Percentiles rank a stretch among this genome's conserved stretches.
Conservation (phyloP, 306 rosid genomes). For the Alnus glutinosa region DNA sequence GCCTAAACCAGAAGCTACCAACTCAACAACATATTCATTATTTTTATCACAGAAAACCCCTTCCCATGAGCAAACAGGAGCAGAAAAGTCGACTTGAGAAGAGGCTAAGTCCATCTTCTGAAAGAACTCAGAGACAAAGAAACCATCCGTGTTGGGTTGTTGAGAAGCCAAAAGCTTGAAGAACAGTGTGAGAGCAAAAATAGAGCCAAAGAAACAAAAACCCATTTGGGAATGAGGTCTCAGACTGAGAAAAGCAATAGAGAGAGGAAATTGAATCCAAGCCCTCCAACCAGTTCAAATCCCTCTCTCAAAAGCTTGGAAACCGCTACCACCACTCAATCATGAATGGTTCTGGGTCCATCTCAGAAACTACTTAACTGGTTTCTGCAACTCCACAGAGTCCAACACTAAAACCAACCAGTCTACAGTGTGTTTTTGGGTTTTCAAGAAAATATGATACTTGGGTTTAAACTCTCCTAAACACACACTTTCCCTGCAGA, state of each 20-base stretch:
- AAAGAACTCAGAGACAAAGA: slow-evolving; percentile 67
- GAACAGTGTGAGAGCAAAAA: slow-evolving; percentile 60
- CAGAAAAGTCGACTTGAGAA: slow-evolving; percentile 56
- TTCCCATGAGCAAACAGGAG: slow-evolving; percentile 76
- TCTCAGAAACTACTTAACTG: slow-evolving; percentile 29
- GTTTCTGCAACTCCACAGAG: slow-evolving; percentile 37
- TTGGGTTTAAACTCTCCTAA: slow-evolving; percentile 13
- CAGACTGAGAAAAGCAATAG: slow-evolving; percentile 23
- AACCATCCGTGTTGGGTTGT: slow-evolving; percentile 84
- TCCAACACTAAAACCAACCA: slow-evolving; percentile 4
- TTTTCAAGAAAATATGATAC: neutral
- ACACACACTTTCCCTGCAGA: slow-evolving; percentile 23
- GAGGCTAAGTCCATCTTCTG: slow-evolving; percentile 50
- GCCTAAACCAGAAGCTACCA: slow-evolving; percentile 54
- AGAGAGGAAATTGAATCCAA: slow-evolving; percentile 22
- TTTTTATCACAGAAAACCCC: slow-evolving; percentile 70
- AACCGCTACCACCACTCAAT: slow-evolving; percentile 31
- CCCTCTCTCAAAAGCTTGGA: slow-evolving; percentile 34
- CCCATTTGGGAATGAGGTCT: slow-evolving; percentile 56
- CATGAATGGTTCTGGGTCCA: slow-evolving; percentile 35
- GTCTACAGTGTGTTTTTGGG: neutral
- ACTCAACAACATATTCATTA: slow-evolving; percentile 43
- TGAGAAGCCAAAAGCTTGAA: slow-evolving; percentile 70
- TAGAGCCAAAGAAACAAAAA: slow-evolving; percentile 53
- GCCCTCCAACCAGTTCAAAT: slow-evolving; percentile 31